phyloP scores from a whole-genome alignment of 1,284 basidiomycete species.

The Rhodotorula sp. region DNA sequence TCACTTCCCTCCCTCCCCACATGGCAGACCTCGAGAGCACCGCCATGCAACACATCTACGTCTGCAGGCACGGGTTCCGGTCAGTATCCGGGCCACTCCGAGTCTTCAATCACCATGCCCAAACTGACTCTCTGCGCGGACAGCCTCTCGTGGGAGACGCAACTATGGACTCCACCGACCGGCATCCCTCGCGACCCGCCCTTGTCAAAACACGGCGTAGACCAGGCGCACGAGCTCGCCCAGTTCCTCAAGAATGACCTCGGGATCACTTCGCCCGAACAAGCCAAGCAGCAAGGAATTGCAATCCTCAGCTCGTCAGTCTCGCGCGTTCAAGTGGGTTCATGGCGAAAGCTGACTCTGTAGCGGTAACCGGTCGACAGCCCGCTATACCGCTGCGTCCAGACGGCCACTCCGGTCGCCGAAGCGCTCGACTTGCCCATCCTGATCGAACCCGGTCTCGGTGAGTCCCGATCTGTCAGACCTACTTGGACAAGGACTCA shows the following conservation, averaged over 20 bases:
- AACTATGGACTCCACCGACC: conserved; percentile 62
- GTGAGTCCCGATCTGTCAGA: background rate
- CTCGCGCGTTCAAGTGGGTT: too few relatives aligned
- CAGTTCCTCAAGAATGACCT: conserved; percentile 44
- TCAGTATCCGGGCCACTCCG: background rate
- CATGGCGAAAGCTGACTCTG: too few relatives aligned
- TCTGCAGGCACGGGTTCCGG: conserved; percentile 74
- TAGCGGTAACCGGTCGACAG: conserved; percentile 31
- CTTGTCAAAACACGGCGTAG: conserved; percentile 69
- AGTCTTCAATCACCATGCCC: too few relatives aligned
- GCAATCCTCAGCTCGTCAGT: conserved; percentile 55
- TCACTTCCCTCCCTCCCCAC: background rate
- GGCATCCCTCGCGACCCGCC: conserved; percentile 72
- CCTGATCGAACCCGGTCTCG: conserved; percentile 70
- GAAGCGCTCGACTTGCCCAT: conserved; percentile 64
- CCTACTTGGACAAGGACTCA: background rate
- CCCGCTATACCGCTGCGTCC: conserved; percentile 71
- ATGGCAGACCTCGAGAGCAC: too few relatives aligned
- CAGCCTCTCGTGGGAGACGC: conserved; percentile 62
- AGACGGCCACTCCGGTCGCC: conserved; percentile 68
- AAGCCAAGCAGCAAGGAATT: conserved; percentile 20
- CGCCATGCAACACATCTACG: conserved; percentile 64
- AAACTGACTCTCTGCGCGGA: background rate
- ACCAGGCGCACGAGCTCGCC: conserved; percentile 72
- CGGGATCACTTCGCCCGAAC: conserved; percentile 31